Evolutionary conservation across 305 asterid genomes (phyloP), one percentile per base, ranked within the genome.

Genomic region (Ilex paraguariensis): DNA sequence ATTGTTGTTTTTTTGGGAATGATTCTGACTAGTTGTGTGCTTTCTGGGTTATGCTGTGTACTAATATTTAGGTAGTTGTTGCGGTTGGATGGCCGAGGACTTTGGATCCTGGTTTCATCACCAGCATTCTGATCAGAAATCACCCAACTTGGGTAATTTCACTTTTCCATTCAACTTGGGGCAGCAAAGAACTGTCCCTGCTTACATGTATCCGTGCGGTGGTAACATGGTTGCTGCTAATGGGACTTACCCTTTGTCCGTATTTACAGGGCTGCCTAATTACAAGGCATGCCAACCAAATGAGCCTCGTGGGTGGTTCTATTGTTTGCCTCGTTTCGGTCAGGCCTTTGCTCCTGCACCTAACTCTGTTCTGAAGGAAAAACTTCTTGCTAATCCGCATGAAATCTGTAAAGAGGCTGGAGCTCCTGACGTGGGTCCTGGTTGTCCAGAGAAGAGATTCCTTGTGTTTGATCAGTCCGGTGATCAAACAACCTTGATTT

Each of bases 391-490:
- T 3, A 52, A 58, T 36, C 58, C 67, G 17, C 51, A 56, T 42
- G 77, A 57, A 50, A 71, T 61, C 21, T 31, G 54, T 31, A 74
- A 71, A 61, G 82, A 65, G 51, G 66, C 60, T 14, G 73, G 50
- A 52, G 13, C 16, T 56, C 75, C 80, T 5, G 50, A 54, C 30
- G 73, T 54, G 6, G 74, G 70, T 63, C 10, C 79, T 11, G 55
- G 65, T 3, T 64, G 63, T 50, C 13, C 63, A 13, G 85, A 64
- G 58, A 92, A 81, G 80, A 74, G 69, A 65, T 92, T 87, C 66
- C 86, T 92, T n/a, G 95, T 90, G 17, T 92, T 92, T 64, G 98
- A 92, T 74, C 93, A 82, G 53, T 85, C 95, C 16, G 88, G 87
- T 52, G 86, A 80, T 55, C 84, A 76, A 54, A 89, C 91, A 16